phyloP scores from a whole-genome alignment of 192 early-diverging fungal species.

The Linnemannia elongata region DNA sequence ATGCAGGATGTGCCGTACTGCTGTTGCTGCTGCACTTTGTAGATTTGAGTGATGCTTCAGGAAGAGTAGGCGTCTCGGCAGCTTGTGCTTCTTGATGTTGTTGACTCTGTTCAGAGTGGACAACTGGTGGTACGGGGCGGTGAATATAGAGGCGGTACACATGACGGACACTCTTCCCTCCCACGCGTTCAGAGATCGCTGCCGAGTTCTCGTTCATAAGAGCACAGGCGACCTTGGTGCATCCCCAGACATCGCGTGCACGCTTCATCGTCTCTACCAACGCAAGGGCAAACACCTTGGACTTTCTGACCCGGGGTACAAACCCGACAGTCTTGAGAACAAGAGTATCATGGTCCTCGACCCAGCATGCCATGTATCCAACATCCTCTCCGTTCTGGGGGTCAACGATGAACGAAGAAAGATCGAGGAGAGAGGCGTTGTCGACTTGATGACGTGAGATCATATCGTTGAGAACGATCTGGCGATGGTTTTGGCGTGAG shows the following conservation, averaged over 20 bases:
- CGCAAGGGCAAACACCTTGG: constrained; percentile 26
- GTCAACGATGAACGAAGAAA: constrained; percentile 40
- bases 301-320: constrained; percentile 17
- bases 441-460: constrained; percentile 45
- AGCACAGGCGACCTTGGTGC: constrained; percentile 22
- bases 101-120: neutral
- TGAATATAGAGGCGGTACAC: constrained; percentile 43
- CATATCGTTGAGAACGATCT: constrained; percentile 49
- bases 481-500: constrained; percentile 27
- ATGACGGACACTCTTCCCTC: constrained; percentile 32
- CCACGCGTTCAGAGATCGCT: constrained; percentile 7
- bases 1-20: neutral
- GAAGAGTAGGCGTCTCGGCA: neutral
- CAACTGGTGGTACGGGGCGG: neutral
- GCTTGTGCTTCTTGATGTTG: neutral
- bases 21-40: neutral
- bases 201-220: constrained; percentile 37
- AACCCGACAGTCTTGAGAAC: constrained; percentile 45
- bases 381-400: constrained; percentile 24
- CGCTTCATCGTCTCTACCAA: constrained; percentile 21
- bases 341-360: constrained; percentile 28
- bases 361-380: constrained; percentile 44
- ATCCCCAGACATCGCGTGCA: constrained; percentile 43
- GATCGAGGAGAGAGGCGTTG: constrained; percentile 34
- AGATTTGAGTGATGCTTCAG: neutral